A percentile compares a stretch with the other conserved stretches of the same genome.
phyloP scores from a whole-genome alignment of 371 early-diverging fungal species.

The Dichotomocladium elegans region DNA sequence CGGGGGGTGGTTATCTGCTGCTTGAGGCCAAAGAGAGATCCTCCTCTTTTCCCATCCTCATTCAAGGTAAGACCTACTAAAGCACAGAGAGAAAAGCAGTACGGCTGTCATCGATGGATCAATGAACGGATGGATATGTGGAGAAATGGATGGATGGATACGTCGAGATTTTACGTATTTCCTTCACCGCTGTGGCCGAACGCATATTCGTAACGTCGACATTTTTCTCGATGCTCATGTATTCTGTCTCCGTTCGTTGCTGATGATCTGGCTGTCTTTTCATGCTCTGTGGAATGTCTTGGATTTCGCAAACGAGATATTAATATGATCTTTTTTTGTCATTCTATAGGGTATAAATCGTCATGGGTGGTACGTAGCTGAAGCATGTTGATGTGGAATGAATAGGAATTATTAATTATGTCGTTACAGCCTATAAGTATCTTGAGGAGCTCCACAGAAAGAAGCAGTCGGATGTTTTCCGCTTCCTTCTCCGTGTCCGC shows the following conservation, averaged over 20 bases:
- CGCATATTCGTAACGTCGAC: background rate
- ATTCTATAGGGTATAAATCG: background rate
- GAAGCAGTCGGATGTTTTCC: conserved; percentile 99
- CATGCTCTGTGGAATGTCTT: too few relatives aligned
- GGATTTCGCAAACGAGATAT: background rate
- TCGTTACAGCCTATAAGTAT: conserved; percentile 79
- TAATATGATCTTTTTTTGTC: background rate
- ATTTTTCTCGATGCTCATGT: background rate
- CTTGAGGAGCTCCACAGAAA: conserved; percentile 97
- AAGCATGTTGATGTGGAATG: background rate
- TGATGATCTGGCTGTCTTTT: background rate
- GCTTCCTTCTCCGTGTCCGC: conserved; percentile 97
- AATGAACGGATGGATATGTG: conserved; percentile 4
- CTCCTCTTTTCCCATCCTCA: background rate
- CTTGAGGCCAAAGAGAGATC: background rate
- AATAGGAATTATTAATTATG: background rate
- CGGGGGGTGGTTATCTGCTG: too few relatives aligned
- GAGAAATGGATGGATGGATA: background rate
- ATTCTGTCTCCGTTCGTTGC: background rate
- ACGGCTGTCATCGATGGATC: conserved; percentile 1
- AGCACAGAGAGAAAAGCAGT: background rate
- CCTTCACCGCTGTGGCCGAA: background rate
- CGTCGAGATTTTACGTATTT: background rate
- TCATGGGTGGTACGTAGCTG: conserved; percentile 9
- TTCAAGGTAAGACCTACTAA: background rate